Evolutionary conservation across 2,329 filamentous ascomycete species (phyloP).

Genomic region (Trichoderma polysporum): DNA sequence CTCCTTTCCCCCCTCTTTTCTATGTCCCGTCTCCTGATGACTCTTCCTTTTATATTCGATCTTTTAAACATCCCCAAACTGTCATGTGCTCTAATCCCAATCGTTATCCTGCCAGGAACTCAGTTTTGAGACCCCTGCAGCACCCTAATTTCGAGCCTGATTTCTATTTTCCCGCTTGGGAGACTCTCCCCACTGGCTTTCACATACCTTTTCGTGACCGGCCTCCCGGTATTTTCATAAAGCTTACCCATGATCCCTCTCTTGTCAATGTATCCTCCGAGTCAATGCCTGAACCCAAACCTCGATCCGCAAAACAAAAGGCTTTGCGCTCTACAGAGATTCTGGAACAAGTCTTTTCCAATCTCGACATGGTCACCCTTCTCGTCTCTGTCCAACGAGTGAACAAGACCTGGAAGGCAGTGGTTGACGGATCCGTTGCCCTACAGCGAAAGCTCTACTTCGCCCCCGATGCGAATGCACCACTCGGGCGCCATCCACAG

Average conservation of each 20-base stretch:
- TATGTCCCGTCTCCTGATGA: neutral
- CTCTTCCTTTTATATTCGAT: neutral
- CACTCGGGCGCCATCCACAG: neutral
- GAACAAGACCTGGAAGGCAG: neutral
- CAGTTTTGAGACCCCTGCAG: too few relatives aligned
- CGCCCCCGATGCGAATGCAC: neutral
- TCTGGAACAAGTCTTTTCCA: neutral
- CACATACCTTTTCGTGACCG: neutral
- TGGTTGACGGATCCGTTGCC: neutral
- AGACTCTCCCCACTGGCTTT: neutral
- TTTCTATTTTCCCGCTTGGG: neutral
- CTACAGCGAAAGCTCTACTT: slow-evolving; percentile 7
- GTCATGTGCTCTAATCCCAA: neutral
- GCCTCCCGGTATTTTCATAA: neutral
- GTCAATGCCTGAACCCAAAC: neutral
- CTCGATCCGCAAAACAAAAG: neutral
- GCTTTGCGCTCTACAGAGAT: neutral
- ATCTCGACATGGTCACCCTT: neutral
- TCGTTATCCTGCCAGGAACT: neutral
- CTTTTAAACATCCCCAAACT: neutral
- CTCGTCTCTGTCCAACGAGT: neutral
- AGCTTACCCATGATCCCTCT: neutral
- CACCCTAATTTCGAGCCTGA: neutral
- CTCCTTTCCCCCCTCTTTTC: neutral
- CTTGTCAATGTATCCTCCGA: neutral